Evolutionary conservation across 441 rosid species (phyloP).

Genomic region (Flueggea neowawraea): DNA sequence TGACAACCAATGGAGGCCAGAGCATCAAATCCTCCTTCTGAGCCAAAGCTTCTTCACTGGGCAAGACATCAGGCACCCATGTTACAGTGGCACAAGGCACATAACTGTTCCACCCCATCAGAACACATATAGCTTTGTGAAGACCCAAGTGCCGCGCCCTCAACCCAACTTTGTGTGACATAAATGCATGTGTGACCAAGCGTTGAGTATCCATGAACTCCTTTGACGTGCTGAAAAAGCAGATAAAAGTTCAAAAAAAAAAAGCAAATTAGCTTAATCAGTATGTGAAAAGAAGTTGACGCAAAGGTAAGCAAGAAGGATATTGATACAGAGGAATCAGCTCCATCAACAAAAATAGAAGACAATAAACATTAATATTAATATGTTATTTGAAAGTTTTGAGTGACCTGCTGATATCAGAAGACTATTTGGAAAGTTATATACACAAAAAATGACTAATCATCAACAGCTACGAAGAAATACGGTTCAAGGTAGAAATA

Average conservation of each 20-base stretch:
- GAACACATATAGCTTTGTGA: constrained; percentile 56
- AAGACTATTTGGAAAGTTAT: too few species aligned
- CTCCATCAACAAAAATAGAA: constrained; percentile 4
- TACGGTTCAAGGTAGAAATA: too few species aligned
- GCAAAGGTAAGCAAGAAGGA: neutral
- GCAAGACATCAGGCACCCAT: constrained; percentile 46
- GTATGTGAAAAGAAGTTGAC: too few species aligned
- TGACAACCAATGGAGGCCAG: constrained; percentile 62
- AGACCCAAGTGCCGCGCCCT: constrained; percentile 65
- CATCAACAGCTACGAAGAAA: too few species aligned
- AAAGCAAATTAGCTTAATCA: neutral
- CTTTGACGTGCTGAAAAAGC: constrained; percentile 48
- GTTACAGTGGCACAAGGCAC: constrained; percentile 40
- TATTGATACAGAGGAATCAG: neutral
- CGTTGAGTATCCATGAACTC: constrained; percentile 50
- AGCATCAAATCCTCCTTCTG: constrained; percentile 64
- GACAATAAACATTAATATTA: neutral
- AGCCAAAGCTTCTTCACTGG: constrained; percentile 41
- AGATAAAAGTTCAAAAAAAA: constrained; percentile 9
- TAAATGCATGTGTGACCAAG: constrained; percentile 52
- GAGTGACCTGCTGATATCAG: neutral
- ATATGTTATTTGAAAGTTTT: neutral
- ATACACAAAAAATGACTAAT: too few species aligned
- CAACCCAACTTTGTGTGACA: constrained; percentile 53
- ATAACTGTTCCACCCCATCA: constrained; percentile 58